These are phyloP conservation scores for Globisporangium cylindrosporum DNA, from an alignment of 352 stramenopile genomes.

Conservation along the genomic window DNA sequence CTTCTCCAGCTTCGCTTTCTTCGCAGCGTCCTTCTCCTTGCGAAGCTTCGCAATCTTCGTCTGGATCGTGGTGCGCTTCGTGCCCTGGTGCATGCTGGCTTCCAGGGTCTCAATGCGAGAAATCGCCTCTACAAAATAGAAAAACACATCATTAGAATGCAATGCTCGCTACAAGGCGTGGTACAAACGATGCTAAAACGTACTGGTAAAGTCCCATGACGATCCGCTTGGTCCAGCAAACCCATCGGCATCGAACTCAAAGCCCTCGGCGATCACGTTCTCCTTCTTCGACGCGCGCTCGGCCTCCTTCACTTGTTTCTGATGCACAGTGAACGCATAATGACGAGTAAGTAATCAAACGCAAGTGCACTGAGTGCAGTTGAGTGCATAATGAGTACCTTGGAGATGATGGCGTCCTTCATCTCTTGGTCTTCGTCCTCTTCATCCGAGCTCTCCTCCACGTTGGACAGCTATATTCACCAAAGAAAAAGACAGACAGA, in stretches of 20 bases:
- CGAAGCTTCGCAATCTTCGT: conserved; percentile 83
- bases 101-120: conserved; percentile 83
- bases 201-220: conserved; percentile 86
- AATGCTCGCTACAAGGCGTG: background rate
- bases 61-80: conserved; percentile 82
- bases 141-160: conserved; percentile 5
- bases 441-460: conserved; percentile 76
- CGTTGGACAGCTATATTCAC: conserved; percentile 39
- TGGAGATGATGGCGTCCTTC: conserved; percentile 68
- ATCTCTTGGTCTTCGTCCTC: conserved; percentile 39
- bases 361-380: background rate
- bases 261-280: conserved; percentile 70
- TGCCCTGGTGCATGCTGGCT: conserved; percentile 42
- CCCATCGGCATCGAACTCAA: conserved; percentile 79
- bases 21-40: conserved; percentile 67
- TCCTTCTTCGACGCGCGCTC: conserved; percentile 42
- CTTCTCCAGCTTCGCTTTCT: conserved; percentile 52
- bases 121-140: conserved; percentile 51
- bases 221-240: conserved; percentile 54
- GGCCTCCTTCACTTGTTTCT: conserved; percentile 49
- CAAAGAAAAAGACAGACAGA: background rate
- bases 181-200: conserved; percentile 4
- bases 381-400: conserved; percentile 23
- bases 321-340: background rate
- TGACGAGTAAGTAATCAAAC: background rate